Evolutionary conservation across 2,329 filamentous ascomycete species (phyloP).

Genomic region (Beauveria sp.): DNA sequence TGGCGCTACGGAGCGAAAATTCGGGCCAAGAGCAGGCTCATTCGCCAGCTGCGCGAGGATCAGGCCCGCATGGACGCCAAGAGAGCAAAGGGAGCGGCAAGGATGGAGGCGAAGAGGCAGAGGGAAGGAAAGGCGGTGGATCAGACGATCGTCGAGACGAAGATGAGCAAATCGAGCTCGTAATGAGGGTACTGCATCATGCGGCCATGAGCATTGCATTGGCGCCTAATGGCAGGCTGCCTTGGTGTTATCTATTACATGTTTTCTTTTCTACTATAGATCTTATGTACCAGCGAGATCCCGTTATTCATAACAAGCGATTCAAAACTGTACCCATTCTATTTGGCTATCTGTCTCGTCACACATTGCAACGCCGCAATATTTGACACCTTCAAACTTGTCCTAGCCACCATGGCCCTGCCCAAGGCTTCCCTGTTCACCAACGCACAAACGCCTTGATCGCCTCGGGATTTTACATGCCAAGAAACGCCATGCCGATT

Average conservation of each 20-base stretch:
- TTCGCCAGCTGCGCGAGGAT: conserved; percentile 31
- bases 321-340: too few species aligned
- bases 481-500: conserved; percentile 39
- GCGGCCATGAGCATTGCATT: not conserved
- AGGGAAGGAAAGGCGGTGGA: not conserved
- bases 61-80: conserved; percentile 20
- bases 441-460: conserved; percentile 28
- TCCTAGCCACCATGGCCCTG: conserved; percentile 15
- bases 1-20: conserved; percentile 49
- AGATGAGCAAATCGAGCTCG: not conserved
- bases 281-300: too few species aligned
- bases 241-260: not conserved
- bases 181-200: not conserved
- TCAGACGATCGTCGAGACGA: not conserved
- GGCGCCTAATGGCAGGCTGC: not conserved
- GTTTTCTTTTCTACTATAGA: not conserved
- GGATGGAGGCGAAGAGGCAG: not conserved
- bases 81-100: conserved; percentile 5
- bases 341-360: too few species aligned
- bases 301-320: too few species aligned
- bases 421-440: conserved; percentile 24
- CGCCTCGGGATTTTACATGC: conserved; percentile 35
- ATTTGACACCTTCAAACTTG: too few species aligned
- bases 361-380: too few species aligned
- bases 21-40: conserved; percentile 36